These are phyloP conservation scores for Sungouiozyma ichnusensis DNA, from an alignment of 805 yeast genomes.

Conservation along the genomic window DNA sequence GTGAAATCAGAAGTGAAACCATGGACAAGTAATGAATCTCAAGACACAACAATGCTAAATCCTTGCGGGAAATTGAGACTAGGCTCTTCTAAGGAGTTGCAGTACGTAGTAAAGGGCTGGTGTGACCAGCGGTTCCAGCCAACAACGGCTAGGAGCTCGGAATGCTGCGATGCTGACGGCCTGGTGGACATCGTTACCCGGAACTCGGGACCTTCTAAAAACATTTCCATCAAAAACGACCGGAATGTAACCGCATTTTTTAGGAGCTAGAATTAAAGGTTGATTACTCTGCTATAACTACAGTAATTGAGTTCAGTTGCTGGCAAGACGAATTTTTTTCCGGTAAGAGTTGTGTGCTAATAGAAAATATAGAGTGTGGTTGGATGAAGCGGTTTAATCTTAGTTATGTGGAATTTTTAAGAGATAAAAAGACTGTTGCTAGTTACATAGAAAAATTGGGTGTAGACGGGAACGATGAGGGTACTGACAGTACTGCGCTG, in stretches of 20 bases:
- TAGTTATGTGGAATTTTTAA: constrained; percentile 21
- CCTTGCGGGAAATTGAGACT: constrained; percentile 24
- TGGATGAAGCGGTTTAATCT: constrained; percentile 15
- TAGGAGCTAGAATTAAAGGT: too few species aligned
- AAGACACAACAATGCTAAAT: constrained; percentile 12
- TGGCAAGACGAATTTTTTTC: too few species aligned
- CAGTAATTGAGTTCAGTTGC: too few species aligned
- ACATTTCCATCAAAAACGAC: too few species aligned
- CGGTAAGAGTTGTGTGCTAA: neutral
- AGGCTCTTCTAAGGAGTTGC: constrained; percentile 12
- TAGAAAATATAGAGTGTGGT: neutral
- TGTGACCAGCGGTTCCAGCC: constrained; percentile 20
- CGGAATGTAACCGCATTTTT: too few species aligned
- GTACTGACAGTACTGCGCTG: constrained; percentile 6
- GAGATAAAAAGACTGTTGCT: constrained; percentile 14
- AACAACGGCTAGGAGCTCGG: too few species aligned
- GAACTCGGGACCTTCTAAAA: neutral
- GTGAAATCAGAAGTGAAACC: constrained; percentile 11
- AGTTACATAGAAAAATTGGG: constrained; percentile 13
- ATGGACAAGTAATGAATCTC: constrained; percentile 12
- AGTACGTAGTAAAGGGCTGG: constrained; percentile 30
- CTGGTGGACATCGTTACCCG: too few species aligned
- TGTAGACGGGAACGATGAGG: constrained; percentile 1
- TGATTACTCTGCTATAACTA: too few species aligned
- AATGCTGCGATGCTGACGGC: too few species aligned